A percentile compares a stretch with the other conserved stretches of the same genome.
These are phyloP conservation scores for Naegleria fowleri DNA, from an alignment of 208 protist genomes.

Conservation along the genomic window DNA sequence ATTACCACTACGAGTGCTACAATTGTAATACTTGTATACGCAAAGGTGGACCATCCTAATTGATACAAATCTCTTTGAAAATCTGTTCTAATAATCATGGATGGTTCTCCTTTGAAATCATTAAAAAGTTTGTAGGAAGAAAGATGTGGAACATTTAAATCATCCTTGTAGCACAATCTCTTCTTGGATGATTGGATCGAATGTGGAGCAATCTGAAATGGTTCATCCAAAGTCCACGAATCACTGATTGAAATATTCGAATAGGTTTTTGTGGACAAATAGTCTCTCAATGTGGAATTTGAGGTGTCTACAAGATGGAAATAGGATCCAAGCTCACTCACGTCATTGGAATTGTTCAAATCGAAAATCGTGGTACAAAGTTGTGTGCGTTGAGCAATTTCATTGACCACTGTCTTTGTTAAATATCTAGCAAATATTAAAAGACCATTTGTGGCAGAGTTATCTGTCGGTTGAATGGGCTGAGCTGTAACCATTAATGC, in stretches of 20 bases:
- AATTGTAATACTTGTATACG: neutral
- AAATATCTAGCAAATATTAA: neutral
- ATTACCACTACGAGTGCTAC: neutral
- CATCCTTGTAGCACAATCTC: neutral
- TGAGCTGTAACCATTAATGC: neutral
- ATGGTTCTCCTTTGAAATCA: neutral
- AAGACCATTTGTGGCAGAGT: neutral
- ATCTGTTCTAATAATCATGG: neutral
- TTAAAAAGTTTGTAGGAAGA: neutral
- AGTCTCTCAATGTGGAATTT: neutral
- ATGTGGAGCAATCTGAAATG: neutral
- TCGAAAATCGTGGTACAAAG: neutral
- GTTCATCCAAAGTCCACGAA: neutral
- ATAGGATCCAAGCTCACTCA: neutral
- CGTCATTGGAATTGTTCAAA: neutral
- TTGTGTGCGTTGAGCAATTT: neutral
- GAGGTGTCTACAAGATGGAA: too few relatives aligned
- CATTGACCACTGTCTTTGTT: neutral
- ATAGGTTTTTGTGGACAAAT: neutral
- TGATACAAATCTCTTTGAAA: slow-evolving; percentile 1
- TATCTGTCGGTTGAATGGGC: neutral
- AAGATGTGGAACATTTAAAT: neutral
- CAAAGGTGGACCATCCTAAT: neutral
- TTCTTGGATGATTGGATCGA: neutral
- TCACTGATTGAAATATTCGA: neutral